Base-by-base conservation (phyloP, 2,329 filamentous ascomycete species). In the Colletotrichum australisinense region DNA sequence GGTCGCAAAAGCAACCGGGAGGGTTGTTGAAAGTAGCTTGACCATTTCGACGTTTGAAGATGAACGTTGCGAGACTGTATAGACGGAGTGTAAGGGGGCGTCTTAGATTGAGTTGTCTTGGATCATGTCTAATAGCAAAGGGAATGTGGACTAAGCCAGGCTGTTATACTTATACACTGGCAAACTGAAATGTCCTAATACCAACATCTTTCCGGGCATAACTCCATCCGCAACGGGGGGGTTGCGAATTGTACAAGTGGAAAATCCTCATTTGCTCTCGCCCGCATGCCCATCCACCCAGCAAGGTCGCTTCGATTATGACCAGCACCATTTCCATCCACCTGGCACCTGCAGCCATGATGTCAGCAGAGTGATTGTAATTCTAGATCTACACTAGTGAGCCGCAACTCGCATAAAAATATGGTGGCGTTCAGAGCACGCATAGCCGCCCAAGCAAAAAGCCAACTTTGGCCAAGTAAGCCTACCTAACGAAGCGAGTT, bases 1-100 rank as follows among this genome's bases (percentile, higher is more conserved):
- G 28, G 78, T 69, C 35, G 79, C 72, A 28, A 83, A 73, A 35
- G 75, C 63, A 38, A 82, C 59, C 7, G 80, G 35, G 28, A 78
- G 32, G 1, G 67, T 56, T n/a, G 26, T n/a, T 58, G 59, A 57
- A 1, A 42, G 22, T 19, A 65, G 6, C 1, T 74, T 77, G 26
- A 77, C 76, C 80, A 81, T 81, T 19, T 64, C 32, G 53, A 22
- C 1, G n/a, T 11, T 49, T 24, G n/a, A 38, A 2, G 49, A 5
- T 49, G 14, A 7, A n/a, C 35, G n/a, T 2, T 38, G 8, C 1
- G 38, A 14, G 28, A 16, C 26, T 35, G 35, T 35, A 46, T 49
- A 14, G 32, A 35, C 32, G 32, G 32, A 35, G 32, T 35, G 30
- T 22, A 32, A n/a, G 22, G 32, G 22, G 32, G 14, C 38, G 38